These are phyloP conservation scores for Phytophthora constricta DNA, from an alignment of 352 stramenopile species.

Conservation along the genomic window DNA sequence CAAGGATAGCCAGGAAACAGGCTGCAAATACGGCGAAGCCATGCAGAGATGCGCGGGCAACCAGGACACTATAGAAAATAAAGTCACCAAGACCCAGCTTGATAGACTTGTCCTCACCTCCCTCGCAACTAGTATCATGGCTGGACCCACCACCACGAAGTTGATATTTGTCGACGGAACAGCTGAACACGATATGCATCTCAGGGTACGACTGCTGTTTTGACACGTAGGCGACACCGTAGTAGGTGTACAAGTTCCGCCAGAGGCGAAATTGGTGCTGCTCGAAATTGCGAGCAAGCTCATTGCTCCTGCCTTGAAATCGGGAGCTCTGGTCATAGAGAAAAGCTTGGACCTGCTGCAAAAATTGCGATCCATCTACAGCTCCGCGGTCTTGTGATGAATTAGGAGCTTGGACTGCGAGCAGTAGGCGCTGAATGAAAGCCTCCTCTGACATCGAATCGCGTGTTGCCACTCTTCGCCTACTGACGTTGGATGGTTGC, in stretches of 20 bases:
- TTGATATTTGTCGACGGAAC: conserved; percentile 30
- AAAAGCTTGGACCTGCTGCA: conserved; percentile 50
- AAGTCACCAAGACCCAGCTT: conserved; percentile 96
- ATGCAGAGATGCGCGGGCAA: conserved; percentile 93
- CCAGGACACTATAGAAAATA: conserved; percentile 98
- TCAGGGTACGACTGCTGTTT: conserved; percentile 44
- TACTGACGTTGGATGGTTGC: background rate
- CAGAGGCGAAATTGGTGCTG: conserved; percentile 46
- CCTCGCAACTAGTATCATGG: conserved; percentile 33
- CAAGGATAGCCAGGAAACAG: conserved; percentile 92
- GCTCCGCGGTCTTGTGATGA: conserved; percentile 2
- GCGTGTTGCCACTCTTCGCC: conserved; percentile 21
- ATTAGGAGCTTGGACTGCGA: background rate
- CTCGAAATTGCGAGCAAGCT: conserved; percentile 43
- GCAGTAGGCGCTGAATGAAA: conserved; percentile 32
- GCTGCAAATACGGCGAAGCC: conserved; percentile 92
- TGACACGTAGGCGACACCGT: conserved; percentile 41
- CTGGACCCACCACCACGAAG: conserved; percentile 35
- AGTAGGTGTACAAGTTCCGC: conserved; percentile 57
- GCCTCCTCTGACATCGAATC: conserved; percentile 24
- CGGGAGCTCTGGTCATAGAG: conserved; percentile 49
- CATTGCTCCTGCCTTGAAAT: conserved; percentile 32
- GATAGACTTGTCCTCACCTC: conserved; percentile 72
- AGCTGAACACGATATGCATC: conserved; percentile 26
- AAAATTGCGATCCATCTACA: conserved; percentile 27